Percentiles rank a stretch among this genome's conserved stretches.
phyloP scores from a whole-genome alignment of 2,329 filamentous ascomycete species.

The Pseudocercospora eumusae region DNA sequence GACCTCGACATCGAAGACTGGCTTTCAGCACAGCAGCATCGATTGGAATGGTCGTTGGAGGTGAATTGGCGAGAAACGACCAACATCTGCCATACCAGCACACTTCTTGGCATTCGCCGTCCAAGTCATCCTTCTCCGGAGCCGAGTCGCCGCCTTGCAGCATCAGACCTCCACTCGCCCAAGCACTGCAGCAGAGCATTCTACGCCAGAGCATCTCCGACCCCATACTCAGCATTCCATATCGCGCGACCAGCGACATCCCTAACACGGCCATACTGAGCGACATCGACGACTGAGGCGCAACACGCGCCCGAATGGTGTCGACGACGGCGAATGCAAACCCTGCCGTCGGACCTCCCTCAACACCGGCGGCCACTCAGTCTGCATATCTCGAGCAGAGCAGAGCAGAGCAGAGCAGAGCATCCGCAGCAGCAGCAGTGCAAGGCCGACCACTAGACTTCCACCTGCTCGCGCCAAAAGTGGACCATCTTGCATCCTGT shows the following conservation, averaged over 20 bases:
- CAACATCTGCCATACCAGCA: not conserved
- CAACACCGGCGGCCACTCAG: constrained; percentile 15
- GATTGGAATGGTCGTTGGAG: not conserved
- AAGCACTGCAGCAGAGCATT: not conserved
- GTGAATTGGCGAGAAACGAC: not conserved
- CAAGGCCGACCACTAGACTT: not conserved
- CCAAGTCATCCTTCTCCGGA: not conserved
- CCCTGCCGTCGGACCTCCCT: constrained; percentile 18
- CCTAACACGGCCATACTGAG: not conserved
- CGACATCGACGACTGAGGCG: not conserved
- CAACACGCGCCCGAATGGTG: constrained; percentile 13
- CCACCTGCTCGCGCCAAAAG: not conserved
- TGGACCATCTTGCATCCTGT: not conserved
- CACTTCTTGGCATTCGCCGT: not conserved
- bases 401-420: no score
- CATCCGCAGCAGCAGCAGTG: not conserved
- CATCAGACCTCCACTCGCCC: not conserved
- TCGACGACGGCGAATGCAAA: constrained; percentile 17
- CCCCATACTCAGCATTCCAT: not conserved
- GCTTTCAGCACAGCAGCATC: not conserved
- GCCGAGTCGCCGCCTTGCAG: constrained; percentile 1
- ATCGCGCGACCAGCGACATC: constrained; percentile 4
- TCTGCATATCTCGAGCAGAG: constrained; percentile 2
- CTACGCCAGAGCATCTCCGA: not conserved
- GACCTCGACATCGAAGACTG: not conserved